Evolutionary conservation across 306 rosid genomes (phyloP).

Genomic region (Sophora flavescens): DNA sequence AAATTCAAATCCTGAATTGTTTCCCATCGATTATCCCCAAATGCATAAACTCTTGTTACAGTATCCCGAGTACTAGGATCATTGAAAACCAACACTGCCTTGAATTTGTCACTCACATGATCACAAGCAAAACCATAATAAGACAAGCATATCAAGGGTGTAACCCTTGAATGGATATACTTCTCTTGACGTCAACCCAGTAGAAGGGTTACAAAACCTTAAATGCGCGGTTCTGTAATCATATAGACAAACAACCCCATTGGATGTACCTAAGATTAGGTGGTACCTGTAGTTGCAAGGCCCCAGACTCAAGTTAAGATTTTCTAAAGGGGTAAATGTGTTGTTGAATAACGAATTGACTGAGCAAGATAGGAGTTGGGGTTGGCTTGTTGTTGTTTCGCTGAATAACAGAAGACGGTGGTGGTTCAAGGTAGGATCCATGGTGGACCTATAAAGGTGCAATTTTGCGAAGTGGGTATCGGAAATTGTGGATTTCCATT

Average conservation of each 20-base stretch:
- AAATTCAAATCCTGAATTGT: background rate
- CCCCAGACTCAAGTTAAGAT: background rate
- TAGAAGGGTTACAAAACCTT: background rate
- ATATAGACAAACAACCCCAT: background rate
- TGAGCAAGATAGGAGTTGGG: background rate
- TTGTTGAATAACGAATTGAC: background rate
- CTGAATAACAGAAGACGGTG: background rate
- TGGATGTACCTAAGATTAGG: background rate
- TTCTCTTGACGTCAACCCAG: background rate
- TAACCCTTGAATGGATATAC: background rate
- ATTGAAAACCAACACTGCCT: background rate
- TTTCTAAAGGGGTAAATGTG: background rate
- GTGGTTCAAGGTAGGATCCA: background rate
- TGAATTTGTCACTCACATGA: background rate
- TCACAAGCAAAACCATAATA: slow-evolving; percentile 13
- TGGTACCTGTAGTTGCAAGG: background rate
- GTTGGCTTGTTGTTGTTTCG: background rate
- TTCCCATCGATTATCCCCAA: background rate
- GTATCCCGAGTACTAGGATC: background rate
- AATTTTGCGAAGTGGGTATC: slow-evolving; percentile 11
- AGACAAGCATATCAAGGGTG: background rate
- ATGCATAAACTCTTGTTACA: background rate
- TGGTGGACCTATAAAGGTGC: background rate
- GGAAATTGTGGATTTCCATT: background rate
- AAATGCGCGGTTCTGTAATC: background rate